Base-by-base conservation (phyloP, 441 rosid species). In the Macaranga tanarius region DNA sequence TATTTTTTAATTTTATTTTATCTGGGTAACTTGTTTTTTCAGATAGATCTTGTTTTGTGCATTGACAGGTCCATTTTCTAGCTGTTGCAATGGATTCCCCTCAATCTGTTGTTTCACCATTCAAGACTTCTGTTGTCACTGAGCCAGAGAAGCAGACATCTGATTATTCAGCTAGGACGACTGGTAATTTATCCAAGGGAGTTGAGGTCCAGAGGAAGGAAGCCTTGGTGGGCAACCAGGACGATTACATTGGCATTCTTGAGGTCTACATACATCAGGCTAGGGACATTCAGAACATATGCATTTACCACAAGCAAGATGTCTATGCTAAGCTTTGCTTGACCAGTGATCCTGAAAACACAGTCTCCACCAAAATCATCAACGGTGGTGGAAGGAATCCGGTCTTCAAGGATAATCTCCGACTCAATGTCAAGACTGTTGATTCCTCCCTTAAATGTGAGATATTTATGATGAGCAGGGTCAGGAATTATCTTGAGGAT, bases 231-330 rank as follows among this genome's bases (percentile, higher is more conserved):
- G 69, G 63, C 40, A 28, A 64, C 26, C 22, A 11, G 56, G 80
- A 73, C 34, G 26, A 42, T 50, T 80, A 68, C 78, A 73, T 93
- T 40, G 98, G 99, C 45, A 75, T 79, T 38, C 93, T 95, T 55
- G 89, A 88, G 71, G 95, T 93, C 71, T 87, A 73, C 81, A 77
- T 95, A 19, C 97, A 93, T 79, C 93, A 90, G 80, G 99, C 99
- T n/a, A 86, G 99, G 78, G 99, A 95, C 77, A 93, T 95, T 70
- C 99, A 95, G 0, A 95, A 95, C 90, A 89, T 95, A 77, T 95
- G 99, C 90, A 95, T 95, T 82, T 95, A 95, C 89, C 99, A 95
- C 80, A 95, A 95, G 86, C 99, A 95, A 85, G 99, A 95, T 80
- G 99, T 95, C 72, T 95, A 95, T 83, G 98, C 98, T 57, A 95